Conservation (phyloP, 2,329 filamentous ascomycete genomes). For the Pezicula rhizophila region DNA sequence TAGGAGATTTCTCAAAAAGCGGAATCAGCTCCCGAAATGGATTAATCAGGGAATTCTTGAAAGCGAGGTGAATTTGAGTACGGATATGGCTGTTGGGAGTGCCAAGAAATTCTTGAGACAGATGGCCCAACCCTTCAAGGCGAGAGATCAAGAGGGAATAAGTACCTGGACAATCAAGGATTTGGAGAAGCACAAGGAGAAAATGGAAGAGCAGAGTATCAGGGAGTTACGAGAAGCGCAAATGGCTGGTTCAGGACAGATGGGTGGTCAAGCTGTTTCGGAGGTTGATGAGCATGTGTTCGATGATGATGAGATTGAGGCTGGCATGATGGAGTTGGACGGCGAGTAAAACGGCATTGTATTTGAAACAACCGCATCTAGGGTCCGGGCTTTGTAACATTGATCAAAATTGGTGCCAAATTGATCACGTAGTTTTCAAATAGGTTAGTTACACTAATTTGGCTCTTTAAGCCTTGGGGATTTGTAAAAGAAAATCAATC, state of each 20-base stretch:
- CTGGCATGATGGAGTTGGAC: conserved; percentile 46
- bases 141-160: conserved; percentile 82
- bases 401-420: no score
- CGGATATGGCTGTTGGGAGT: conserved; percentile 86
- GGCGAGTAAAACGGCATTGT: conserved; percentile 2
- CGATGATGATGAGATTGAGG: conserved; percentile 36
- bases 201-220: conserved; percentile 63
- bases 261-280: conserved; percentile 1
- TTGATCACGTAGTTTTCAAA: no score
- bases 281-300: conserved; percentile 25
- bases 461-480: no score
- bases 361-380: no score
- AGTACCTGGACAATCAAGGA: conserved; percentile 86
- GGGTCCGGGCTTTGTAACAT: no score
- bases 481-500: no score
- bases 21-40: conserved; percentile 89
- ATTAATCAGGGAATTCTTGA: conserved; percentile 85
- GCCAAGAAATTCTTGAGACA: conserved; percentile 84
- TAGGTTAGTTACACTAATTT: no score
- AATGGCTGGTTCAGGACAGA: conserved; percentile 6
- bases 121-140: conserved; percentile 86
- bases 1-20: conserved; percentile 86
- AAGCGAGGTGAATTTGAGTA: conserved; percentile 82
- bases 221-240: conserved; percentile 49
- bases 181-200: conserved; percentile 70